Evolutionary conservation across 306 rosid species (phyloP).

Genomic region (Adenanthera pavonina): DNA sequence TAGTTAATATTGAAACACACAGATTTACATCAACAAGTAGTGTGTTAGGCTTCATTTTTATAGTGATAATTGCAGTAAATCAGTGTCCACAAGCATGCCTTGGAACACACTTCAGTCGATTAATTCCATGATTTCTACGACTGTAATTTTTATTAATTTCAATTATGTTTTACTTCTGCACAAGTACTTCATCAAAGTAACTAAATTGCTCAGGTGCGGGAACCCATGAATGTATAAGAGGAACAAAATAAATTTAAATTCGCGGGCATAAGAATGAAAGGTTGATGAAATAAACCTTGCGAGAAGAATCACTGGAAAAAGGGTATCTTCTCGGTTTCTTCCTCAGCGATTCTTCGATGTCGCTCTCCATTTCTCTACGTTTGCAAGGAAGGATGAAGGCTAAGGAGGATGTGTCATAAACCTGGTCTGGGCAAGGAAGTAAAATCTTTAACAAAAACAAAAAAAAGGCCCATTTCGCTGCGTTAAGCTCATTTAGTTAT

Average conservation of each 20-base stretch:
- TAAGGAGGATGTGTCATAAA: neutral
- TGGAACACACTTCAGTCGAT: neutral
- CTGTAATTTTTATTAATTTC: neutral
- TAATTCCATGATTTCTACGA: neutral
- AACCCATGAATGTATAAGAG: neutral
- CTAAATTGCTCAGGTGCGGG: neutral
- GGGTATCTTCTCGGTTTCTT: slow-evolving; percentile 23
- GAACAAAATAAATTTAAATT: neutral
- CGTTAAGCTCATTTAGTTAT: no score
- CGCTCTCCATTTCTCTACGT: slow-evolving; percentile 27
- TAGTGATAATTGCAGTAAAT: neutral
- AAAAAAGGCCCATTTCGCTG: neutral
- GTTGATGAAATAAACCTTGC: slow-evolving; percentile 13
- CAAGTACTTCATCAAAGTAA: neutral
- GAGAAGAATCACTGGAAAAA: slow-evolving; percentile 21
- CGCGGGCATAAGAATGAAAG: neutral
- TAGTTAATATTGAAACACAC: neutral
- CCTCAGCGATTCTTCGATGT: slow-evolving; percentile 21
- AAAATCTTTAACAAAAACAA: neutral
- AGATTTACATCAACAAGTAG: neutral
- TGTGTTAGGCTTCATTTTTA: neutral
- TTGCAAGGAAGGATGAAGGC: neutral
- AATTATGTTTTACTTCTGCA: neutral
- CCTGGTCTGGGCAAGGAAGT: neutral
- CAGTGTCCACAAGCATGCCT: neutral